Base-by-base conservation (phyloP, 139 green algal genomes). In the Chlorella sorokiniana region DNA sequence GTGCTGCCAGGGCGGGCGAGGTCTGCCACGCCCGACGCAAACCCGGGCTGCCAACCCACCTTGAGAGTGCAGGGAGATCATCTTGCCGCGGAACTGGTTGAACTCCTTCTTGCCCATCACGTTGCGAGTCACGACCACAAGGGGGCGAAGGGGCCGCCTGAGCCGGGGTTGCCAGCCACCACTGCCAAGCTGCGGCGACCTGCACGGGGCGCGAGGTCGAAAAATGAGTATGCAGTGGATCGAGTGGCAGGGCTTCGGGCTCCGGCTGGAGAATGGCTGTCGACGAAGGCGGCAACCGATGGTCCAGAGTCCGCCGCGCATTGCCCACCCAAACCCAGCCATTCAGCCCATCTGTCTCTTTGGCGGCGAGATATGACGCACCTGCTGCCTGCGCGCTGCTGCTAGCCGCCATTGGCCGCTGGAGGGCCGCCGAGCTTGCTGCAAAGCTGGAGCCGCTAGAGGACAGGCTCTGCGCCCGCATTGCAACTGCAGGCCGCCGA, bases 31-130 rank as follows among this genome's bases (percentile, higher is more conserved):
- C 14, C 31, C 31, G 4, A 6, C 31, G n/a, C 35, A 35, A 29
- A 31, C 11, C 18, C 61, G 33, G 62, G 10, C 31, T 10, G 11
- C 33, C 31, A 1, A 4, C 75, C 20, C 69, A 97, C 95, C 91
- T 89, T 99, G 96, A 18, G 96, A 99, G 86, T 99, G 97, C 48
- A 99, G 83, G 0, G 96, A 96, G 81, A 99, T 99, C 63, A 87
- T 95, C 89, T 99, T 99, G 40, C 97, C 97, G 37, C 97, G 86
- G 0, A 99, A 78, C 86, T 98, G 88, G 90, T 99, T 99, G 87
- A 99, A 99, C 31, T 95, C 83, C 86, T 99, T 98, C 54, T 93
- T 87, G n/a, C 97, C 97, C 29, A 99, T 89, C 0, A 90, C 79
- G 56, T 94, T 90, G 51, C 94, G 86, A 1, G 90, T 86, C 8